These are phyloP conservation scores for Podaxis sp. DNA, from an alignment of 768 basidiomycete species.

Conservation along the genomic window DNA sequence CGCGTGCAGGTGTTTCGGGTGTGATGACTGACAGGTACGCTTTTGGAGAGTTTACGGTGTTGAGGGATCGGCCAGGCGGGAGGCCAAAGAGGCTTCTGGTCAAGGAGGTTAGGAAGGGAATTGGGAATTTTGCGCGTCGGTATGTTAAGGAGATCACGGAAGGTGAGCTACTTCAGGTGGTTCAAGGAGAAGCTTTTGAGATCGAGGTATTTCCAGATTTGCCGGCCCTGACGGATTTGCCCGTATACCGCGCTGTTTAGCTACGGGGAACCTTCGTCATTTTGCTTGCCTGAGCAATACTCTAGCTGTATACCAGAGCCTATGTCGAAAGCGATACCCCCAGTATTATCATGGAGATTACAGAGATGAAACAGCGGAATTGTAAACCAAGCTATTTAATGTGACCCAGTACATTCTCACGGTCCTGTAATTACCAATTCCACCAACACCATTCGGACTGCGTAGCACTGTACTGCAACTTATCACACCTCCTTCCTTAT, in stretches of 20 bases:
- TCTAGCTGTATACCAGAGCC: no score
- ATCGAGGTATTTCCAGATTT: not conserved
- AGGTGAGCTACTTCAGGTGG: not conserved
- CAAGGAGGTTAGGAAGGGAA: slow-evolving; percentile 6
- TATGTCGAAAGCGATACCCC: no score
- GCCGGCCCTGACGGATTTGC: not conserved
- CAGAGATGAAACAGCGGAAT: no score
- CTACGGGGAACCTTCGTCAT: not conserved
- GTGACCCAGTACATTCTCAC: not conserved
- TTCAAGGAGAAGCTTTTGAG: not conserved
- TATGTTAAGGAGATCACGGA: slow-evolving; percentile 5
- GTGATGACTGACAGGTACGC: not conserved
- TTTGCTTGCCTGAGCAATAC: no score
- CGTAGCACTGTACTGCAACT: not conserved
- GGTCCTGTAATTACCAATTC: not conserved
- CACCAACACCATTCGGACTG: not conserved
- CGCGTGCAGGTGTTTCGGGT: not conserved
- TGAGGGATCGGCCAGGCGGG: slow-evolving; percentile 3
- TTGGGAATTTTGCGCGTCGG: not conserved
- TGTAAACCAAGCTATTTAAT: no score
- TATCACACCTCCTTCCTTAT: not conserved
- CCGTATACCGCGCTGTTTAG: not conserved
- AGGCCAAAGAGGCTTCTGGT: slow-evolving; percentile 1
- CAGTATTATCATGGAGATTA: no score
- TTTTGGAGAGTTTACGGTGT: slow-evolving; percentile 2